phyloP scores from a whole-genome alignment of 495 filamentous ascomycete species.

The Podospora didyma region DNA sequence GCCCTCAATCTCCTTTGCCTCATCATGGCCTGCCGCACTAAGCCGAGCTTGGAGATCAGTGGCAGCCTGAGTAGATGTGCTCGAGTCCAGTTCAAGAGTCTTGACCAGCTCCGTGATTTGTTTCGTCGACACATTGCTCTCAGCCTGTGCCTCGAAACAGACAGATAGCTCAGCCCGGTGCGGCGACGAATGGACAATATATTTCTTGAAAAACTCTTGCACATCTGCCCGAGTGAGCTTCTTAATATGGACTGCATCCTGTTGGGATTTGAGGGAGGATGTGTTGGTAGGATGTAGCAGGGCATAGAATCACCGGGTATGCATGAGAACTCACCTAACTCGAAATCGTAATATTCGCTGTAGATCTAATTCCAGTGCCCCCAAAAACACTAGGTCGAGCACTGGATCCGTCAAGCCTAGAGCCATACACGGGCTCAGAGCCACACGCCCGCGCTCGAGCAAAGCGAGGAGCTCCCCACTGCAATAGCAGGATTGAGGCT shows the following conservation, averaged over 20 bases:
- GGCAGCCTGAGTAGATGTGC: slow-evolving; percentile 19
- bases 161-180: slow-evolving; percentile 75
- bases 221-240: slow-evolving; percentile 73
- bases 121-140: slow-evolving; percentile 41
- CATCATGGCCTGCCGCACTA: slow-evolving; percentile 29
- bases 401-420: too few relatives aligned
- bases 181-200: slow-evolving; percentile 69
- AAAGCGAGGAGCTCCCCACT: too few relatives aligned
- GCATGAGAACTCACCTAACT: slow-evolving; percentile 56
- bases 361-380: slow-evolving; percentile 83
- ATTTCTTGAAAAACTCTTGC: slow-evolving; percentile 71
- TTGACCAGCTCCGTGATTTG: slow-evolving; percentile 53
- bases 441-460: too few relatives aligned
- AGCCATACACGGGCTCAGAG: too few relatives aligned
- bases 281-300: too few relatives aligned
- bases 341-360: slow-evolving; percentile 85
- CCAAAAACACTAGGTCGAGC: too few relatives aligned
- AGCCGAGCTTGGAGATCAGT: slow-evolving; percentile 30
- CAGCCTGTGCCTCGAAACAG: slow-evolving; percentile 72
- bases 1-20: slow-evolving; percentile 25
- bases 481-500: too few relatives aligned
- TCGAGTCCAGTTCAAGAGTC: slow-evolving; percentile 20
- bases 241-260: slow-evolving; percentile 71
- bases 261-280: slow-evolving; percentile 55
- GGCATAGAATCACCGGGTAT: neutral